These are phyloP conservation scores for Clarireedia paspali DNA, from an alignment of 2,329 filamentous ascomycete genomes.

Conservation along the genomic window DNA sequence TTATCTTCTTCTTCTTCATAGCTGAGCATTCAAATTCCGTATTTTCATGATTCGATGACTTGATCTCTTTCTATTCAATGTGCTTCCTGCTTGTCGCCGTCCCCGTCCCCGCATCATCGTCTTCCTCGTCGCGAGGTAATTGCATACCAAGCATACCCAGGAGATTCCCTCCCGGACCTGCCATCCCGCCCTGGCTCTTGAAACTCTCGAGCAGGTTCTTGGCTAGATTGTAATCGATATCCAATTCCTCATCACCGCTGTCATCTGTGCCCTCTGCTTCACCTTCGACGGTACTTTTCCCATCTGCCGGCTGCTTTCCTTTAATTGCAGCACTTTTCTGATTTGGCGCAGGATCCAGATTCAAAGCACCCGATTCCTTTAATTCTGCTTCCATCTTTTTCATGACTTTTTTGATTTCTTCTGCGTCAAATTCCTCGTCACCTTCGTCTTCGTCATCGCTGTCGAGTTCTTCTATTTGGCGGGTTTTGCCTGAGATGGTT, in stretches of 20 bases:
- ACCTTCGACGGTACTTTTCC: constrained; percentile 31
- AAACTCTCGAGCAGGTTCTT: constrained; percentile 90
- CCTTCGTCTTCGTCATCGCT: constrained; percentile 17
- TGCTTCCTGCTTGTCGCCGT: not conserved
- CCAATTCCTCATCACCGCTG: constrained; percentile 53
- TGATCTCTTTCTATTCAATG: too few relatives aligned
- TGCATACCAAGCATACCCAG: constrained; percentile 78
- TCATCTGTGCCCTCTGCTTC: constrained; percentile 51
- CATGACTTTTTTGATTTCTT: constrained; percentile 58
- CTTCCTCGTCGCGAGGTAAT: constrained; percentile 71
- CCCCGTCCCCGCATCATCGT: constrained; percentile 22
- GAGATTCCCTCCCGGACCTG: constrained; percentile 82
- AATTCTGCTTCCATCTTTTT: constrained; percentile 67
- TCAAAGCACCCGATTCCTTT: constrained; percentile 58
- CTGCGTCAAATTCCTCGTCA: constrained; percentile 45
- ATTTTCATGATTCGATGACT: too few relatives aligned
- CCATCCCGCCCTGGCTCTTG: constrained; percentile 77
- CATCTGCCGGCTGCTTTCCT: constrained; percentile 5
- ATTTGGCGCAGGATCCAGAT: constrained; percentile 37
- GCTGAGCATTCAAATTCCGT: not conserved
- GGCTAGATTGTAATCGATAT: constrained; percentile 80
- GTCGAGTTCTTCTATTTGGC: constrained; percentile 21
- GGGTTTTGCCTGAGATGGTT: constrained; percentile 4
- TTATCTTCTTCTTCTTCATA: constrained; percentile 2
- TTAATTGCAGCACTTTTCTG: constrained; percentile 27